phyloP scores from a whole-genome alignment of 768 basidiomycete species.

The Crassisporium funariophilum region DNA sequence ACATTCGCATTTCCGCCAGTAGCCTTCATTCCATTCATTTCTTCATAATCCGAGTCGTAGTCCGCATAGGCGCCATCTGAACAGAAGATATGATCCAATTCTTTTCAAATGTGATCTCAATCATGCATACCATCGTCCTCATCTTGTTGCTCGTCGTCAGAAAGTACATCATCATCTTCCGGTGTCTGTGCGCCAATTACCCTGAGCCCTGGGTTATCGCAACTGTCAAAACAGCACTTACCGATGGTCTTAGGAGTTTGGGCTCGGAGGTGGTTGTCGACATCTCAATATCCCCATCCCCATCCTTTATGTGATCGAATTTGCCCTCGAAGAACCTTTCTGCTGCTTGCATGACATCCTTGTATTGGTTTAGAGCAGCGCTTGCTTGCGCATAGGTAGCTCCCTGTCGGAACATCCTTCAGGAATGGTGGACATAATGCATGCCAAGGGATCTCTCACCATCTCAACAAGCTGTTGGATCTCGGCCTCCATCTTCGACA shows the following conservation, averaged over 20 bases:
- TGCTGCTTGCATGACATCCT: slow-evolving; percentile 92
- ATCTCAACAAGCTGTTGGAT: slow-evolving; percentile 61
- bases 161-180: slow-evolving; percentile 51
- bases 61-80: slow-evolving; percentile 61
- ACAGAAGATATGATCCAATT: slow-evolving; percentile 3
- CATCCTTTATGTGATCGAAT: slow-evolving; percentile 72
- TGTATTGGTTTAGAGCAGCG: slow-evolving; percentile 78
- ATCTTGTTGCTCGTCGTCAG: slow-evolving; percentile 56
- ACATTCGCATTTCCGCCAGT: slow-evolving; percentile 53
- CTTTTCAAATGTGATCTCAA: not conserved
- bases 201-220: not conserved
- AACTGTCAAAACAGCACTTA: slow-evolving; percentile 19
- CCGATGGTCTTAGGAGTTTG: slow-evolving; percentile 23
- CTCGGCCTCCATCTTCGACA: slow-evolving; percentile 43
- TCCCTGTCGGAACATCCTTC: slow-evolving; percentile 67
- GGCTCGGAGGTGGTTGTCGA: slow-evolving; percentile 11
- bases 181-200: slow-evolving; percentile 49
- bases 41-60: slow-evolving; percentile 81
- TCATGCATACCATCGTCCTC: slow-evolving; percentile 31
- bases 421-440: not conserved
- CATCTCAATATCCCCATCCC: slow-evolving; percentile 57
- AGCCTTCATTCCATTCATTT: slow-evolving; percentile 29
- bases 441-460: slow-evolving; percentile 25
- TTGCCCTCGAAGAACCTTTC: slow-evolving; percentile 84
- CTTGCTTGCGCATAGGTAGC: slow-evolving; percentile 80